A percentile compares a stretch with the other conserved stretches of the same genome.
Conservation (phyloP, 352 stramenopile species). For the Phytophthora kernoviae region DNA sequence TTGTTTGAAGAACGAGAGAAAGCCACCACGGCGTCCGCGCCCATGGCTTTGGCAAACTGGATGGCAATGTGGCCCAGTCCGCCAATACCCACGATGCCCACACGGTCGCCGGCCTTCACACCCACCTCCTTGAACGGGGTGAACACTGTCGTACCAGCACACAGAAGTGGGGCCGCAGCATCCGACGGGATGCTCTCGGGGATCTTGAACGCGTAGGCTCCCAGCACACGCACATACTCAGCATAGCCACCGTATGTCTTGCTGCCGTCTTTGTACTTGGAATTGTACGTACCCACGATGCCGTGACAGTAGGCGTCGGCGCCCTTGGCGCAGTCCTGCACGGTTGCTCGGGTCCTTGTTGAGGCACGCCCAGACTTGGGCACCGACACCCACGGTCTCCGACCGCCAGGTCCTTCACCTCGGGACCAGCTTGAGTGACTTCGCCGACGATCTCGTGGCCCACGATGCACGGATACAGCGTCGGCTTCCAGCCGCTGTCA, state of each 20-base stretch:
- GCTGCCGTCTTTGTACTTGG: constrained; percentile 47
- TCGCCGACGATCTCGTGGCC: constrained; percentile 66
- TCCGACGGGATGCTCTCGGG: constrained; percentile 66
- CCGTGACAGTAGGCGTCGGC: constrained; percentile 66
- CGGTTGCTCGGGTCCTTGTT: constrained; percentile 46
- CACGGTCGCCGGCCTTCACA: constrained; percentile 49
- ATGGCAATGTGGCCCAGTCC: constrained; percentile 86
- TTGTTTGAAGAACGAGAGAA: constrained; percentile 73
- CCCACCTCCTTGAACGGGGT: constrained; percentile 63
- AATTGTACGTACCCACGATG: constrained; percentile 58
- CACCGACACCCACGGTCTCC: constrained; percentile 85
- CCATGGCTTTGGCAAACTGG: constrained; percentile 83
- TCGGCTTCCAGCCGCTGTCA: constrained; percentile 51
- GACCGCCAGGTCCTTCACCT: constrained; percentile 67
- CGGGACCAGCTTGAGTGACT: constrained; percentile 35
- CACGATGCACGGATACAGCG: constrained; percentile 47
- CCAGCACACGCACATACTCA: constrained; percentile 63
- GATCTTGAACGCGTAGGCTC: constrained; percentile 76
- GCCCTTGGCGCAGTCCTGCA: constrained; percentile 67
- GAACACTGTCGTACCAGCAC: constrained; percentile 85
- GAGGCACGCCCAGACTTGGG: constrained; percentile 67
- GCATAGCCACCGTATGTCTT: constrained; percentile 67
- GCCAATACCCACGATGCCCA: constrained; percentile 85
- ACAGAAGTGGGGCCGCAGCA: constrained; percentile 72
- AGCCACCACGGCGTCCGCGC: constrained; percentile 55